Percentiles rank a stretch among this genome's conserved stretches.
Conservation (phyloP, 129 eudicot species). For the Smallanthus sonchifolius region DNA sequence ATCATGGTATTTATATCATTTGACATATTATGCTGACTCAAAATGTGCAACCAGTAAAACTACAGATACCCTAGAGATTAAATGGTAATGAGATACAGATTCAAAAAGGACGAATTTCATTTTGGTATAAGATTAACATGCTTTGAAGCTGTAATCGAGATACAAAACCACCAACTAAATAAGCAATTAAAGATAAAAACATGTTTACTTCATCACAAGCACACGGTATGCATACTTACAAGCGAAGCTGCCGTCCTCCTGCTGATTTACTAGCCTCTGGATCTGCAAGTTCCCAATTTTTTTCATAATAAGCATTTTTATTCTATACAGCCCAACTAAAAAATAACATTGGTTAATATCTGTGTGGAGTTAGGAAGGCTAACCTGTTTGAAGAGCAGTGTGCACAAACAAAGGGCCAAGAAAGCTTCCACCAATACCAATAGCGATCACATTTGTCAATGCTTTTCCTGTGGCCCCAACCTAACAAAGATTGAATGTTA, state of each 20-base stretch:
- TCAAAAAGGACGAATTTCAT: background rate
- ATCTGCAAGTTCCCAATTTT: constrained; percentile 43
- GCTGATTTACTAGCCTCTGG: constrained; percentile 77
- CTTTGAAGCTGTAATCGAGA: background rate
- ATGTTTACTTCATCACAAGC: background rate
- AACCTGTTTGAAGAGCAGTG: constrained; percentile 99
- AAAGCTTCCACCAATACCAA: constrained; percentile 98
- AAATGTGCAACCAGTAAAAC: background rate
- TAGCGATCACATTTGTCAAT: constrained; percentile 76
- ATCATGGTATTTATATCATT: background rate
- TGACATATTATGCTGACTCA: background rate
- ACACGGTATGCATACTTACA: constrained; percentile 52
- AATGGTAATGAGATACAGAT: background rate
- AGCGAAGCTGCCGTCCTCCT: constrained; percentile 87
- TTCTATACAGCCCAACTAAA: constrained; percentile 1
- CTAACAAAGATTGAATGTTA: constrained; percentile 31
- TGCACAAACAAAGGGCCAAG: constrained; percentile 98
- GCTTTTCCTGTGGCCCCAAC: constrained; percentile 93
- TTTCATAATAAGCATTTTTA: background rate
- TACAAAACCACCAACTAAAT: background rate
- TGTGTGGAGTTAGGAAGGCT: constrained; percentile 1
- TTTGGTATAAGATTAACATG: constrained; percentile 7
- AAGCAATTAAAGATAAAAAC: background rate
- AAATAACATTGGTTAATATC: background rate
- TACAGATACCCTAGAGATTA: background rate